A percentile compares a stretch with the other conserved stretches of the same genome.
Conservation (phyloP, 768 basidiomycete species). For the Phallus indusiatus region DNA sequence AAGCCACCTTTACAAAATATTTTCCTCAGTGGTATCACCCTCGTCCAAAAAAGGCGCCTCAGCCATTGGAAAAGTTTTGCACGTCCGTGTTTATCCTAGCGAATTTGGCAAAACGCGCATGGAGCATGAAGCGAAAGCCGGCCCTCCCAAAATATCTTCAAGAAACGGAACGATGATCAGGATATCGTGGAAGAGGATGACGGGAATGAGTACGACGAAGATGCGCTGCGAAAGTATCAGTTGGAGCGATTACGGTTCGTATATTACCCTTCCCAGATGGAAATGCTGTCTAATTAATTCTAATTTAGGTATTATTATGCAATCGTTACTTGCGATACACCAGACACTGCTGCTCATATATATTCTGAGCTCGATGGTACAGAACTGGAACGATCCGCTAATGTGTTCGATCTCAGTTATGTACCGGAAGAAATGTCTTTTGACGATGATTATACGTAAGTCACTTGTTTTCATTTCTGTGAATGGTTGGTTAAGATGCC, state of each 20-base stretch:
- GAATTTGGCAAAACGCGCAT: conserved; percentile 86
- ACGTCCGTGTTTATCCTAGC: conserved; percentile 83
- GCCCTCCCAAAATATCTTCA: conserved; percentile 81
- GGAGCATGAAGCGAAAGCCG: conserved; percentile 80
- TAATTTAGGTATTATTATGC: conserved; percentile 85
- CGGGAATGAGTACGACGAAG: conserved; percentile 78
- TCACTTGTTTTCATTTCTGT: background rate
- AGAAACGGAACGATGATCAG: conserved; percentile 29
- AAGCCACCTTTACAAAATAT: conserved; percentile 83
- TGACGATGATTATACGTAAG: conserved; percentile 63
- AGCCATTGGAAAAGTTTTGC: conserved; percentile 55
- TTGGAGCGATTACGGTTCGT: conserved; percentile 82
- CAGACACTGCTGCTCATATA: conserved; percentile 67
- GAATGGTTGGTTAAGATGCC: background rate
- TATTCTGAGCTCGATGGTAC: conserved; percentile 86
- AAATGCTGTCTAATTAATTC: background rate
- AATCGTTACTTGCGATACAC: conserved; percentile 77
- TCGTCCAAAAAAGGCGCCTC: conserved; percentile 24
- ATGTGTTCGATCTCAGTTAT: conserved; percentile 90
- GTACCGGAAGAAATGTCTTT: conserved; percentile 87
- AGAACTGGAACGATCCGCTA: conserved; percentile 93
- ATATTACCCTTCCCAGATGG: conserved; percentile 1
- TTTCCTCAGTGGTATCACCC: conserved; percentile 73
- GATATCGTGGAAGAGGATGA: conserved; percentile 53
- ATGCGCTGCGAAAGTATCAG: conserved; percentile 84